Percentiles rank a stretch among this genome's conserved stretches.
Conservation (phyloP, 164 flowering plant genomes). For the Sextonia rubra region DNA sequence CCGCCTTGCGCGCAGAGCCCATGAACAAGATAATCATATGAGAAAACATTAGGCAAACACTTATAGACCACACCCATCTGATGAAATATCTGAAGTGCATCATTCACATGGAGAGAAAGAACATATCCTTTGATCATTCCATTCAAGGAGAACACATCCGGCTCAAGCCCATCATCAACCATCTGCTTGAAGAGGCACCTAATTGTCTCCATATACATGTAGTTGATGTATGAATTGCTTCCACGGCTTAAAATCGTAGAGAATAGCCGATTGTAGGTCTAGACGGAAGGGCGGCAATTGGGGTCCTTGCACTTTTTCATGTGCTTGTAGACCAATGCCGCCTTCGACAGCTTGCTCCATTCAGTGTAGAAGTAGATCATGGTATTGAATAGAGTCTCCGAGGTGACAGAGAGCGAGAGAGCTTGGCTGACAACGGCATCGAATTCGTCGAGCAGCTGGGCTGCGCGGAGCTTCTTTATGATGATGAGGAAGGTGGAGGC, state of each 20-base stretch:
- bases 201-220: constrained; percentile 75
- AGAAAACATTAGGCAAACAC: constrained; percentile 55
- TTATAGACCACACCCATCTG: constrained; percentile 73
- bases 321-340: constrained; percentile 66
- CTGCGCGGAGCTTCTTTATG: constrained; percentile 74
- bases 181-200: constrained; percentile 76
- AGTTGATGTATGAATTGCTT: constrained; percentile 63
- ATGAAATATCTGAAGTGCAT: constrained; percentile 80
- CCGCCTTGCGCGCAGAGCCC: constrained; percentile 83
- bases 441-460: constrained; percentile 66
- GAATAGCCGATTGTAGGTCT: constrained; percentile 73
- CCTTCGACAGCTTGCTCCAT: constrained; percentile 58
- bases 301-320: constrained; percentile 50
- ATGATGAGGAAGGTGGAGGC: constrained; percentile 46
- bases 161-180: constrained; percentile 77
- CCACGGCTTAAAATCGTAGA: constrained; percentile 61
- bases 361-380: constrained; percentile 68
- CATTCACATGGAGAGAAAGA: too few species aligned
- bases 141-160: constrained; percentile 74
- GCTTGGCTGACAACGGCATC: constrained; percentile 68
- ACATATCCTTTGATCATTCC: constrained; percentile 82
- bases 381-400: constrained; percentile 66
- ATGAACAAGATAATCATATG: constrained; percentile 71
- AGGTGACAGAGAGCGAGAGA: constrained; percentile 54
- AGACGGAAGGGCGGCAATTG: constrained; percentile 55